These are phyloP conservation scores for Fragaria iinumae DNA, from an alignment of 306 rosid species.

Conservation along the genomic window DNA sequence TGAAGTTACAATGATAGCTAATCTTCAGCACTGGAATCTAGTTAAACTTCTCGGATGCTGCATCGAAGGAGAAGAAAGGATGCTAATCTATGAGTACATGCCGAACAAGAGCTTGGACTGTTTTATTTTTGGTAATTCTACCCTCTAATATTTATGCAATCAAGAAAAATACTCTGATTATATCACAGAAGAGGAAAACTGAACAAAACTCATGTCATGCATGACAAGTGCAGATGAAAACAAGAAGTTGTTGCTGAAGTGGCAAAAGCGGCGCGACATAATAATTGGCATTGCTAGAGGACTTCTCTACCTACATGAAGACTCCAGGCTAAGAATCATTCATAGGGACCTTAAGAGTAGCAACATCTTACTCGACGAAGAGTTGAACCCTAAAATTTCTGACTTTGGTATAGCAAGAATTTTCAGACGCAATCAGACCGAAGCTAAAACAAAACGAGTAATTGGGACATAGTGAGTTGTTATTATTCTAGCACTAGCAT, in stretches of 20 bases:
- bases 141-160: background rate
- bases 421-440: slow-evolving; percentile 21
- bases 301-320: slow-evolving; percentile 31
- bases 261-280: slow-evolving; percentile 26
- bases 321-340: slow-evolving; percentile 31
- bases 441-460: slow-evolving; percentile 26
- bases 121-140: slow-evolving; percentile 18
- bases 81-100: slow-evolving; percentile 25
- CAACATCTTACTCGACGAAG: slow-evolving; percentile 30
- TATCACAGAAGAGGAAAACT: background rate
- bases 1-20: slow-evolving; percentile 27
- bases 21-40: slow-evolving; percentile 29
- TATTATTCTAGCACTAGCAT: background rate
- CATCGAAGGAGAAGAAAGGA: slow-evolving; percentile 18
- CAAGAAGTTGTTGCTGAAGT: slow-evolving; percentile 12
- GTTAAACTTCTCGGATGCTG: slow-evolving; percentile 27
- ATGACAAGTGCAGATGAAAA: slow-evolving; percentile 1
- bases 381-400: slow-evolving; percentile 34
- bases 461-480: slow-evolving; percentile 29
- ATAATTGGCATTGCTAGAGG: slow-evolving; percentile 25
- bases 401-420: slow-evolving; percentile 38
- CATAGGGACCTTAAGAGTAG: slow-evolving; percentile 32
- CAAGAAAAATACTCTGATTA: background rate
- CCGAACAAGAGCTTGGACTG: slow-evolving; percentile 23
- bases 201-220: background rate